These are phyloP conservation scores for Microthlaspi erraticum DNA, from an alignment of 345 rosid genomes.

Conservation along the genomic window DNA sequence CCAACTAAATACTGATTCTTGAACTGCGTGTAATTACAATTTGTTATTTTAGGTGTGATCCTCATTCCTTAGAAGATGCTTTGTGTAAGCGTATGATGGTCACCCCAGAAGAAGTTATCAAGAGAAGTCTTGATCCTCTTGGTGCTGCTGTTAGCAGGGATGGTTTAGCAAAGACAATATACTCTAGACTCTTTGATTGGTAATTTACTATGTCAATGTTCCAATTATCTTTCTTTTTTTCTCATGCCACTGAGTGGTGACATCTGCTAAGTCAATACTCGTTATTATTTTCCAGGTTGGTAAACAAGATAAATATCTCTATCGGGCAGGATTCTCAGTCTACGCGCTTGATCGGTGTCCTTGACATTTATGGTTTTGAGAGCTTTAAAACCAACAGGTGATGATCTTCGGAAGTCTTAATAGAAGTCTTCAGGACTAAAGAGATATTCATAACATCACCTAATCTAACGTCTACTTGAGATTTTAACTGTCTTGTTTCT, in stretches of 20 bases:
- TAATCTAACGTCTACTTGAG: constrained; percentile 18
- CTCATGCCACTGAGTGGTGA: constrained; percentile 2
- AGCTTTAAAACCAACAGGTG: constrained; percentile 90
- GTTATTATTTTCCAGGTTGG: constrained; percentile 65
- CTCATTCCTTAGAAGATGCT: constrained; percentile 68
- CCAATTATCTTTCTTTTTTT: background rate
- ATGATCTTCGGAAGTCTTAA: constrained; percentile 26
- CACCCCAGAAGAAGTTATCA: constrained; percentile 84
- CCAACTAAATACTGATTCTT: constrained; percentile 25
- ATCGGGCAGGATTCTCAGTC: constrained; percentile 80
- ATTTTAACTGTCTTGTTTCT: constrained; percentile 29
- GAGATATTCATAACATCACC: constrained; percentile 12
- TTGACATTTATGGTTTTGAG: constrained; percentile 94
- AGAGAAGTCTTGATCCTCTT: constrained; percentile 75
- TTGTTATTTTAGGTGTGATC: constrained; percentile 70
- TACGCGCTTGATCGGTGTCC: constrained; percentile 74
- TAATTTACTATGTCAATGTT: constrained; percentile 41
- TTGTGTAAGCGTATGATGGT: constrained; percentile 80
- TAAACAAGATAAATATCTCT: constrained; percentile 71
- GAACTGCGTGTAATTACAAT: constrained; percentile 13
- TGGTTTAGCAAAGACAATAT: constrained; percentile 91
- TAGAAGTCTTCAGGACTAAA: constrained; percentile 5
- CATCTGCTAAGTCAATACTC: constrained; percentile 16
- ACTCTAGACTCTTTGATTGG: constrained; percentile 90
- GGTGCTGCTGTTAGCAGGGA: constrained; percentile 85